Evolutionary conservation across 257 asterid species (phyloP).

Genomic region (Ilex aquifolium): DNA sequence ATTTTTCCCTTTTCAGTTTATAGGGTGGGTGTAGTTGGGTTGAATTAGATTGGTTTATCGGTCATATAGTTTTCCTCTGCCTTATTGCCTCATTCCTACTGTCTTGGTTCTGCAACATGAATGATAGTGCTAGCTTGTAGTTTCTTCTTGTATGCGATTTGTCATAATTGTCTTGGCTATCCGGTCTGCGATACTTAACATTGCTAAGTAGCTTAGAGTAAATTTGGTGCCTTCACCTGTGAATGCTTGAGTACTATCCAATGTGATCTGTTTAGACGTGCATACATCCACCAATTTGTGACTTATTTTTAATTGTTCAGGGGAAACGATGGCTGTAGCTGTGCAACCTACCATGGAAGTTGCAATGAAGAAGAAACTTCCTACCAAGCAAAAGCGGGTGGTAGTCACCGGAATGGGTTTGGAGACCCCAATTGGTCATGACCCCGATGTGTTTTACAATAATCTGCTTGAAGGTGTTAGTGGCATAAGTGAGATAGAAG

Average conservation of each 20-base stretch:
- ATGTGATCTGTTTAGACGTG: no score
- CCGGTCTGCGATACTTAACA: no score
- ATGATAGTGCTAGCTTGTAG: no score
- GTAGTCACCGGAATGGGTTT: slow-evolving; percentile 41
- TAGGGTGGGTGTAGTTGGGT: not conserved
- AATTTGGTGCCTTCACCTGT: no score
- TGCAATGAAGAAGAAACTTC: slow-evolving; percentile 11
- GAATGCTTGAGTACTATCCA: no score
- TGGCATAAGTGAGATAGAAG: slow-evolving; percentile 38
- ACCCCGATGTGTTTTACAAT: slow-evolving; percentile 28
- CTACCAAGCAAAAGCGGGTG: slow-evolving; percentile 29
- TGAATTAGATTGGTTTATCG: not conserved
- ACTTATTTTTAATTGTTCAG: slow-evolving; percentile 9
- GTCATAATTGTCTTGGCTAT: no score
- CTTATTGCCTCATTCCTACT: no score
- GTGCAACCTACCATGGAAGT: slow-evolving; percentile 21
- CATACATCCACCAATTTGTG: not conserved
- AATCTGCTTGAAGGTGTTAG: slow-evolving; percentile 46
- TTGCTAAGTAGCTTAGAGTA: no score
- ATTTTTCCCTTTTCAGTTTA: not conserved
- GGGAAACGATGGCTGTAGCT: slow-evolving; percentile 19
- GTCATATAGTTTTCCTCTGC: no score
- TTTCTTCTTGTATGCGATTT: no score
- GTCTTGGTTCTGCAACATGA: no score
- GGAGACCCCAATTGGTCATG: slow-evolving; percentile 38